A percentile compares a stretch with the other conserved stretches of the same genome.
These are phyloP conservation scores for Nemania sp. DNA, from an alignment of 2,329 filamentous ascomycete genomes.

Conservation along the genomic window DNA sequence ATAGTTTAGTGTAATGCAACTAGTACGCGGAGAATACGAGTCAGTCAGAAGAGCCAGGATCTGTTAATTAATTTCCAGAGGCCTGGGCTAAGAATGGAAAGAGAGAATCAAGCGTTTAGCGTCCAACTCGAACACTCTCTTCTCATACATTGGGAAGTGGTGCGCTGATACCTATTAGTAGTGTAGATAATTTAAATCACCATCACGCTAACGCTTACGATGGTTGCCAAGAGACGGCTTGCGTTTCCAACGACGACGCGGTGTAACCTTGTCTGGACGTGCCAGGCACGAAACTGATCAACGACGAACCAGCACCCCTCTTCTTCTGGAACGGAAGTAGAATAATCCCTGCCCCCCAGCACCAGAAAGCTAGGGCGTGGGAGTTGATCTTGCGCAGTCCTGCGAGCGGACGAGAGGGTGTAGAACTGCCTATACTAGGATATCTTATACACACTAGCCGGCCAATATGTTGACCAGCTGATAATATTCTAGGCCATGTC, in stretches of 20 bases:
- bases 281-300: constrained; percentile 34
- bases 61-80: background rate
- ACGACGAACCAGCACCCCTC: constrained; percentile 36
- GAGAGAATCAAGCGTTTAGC: background rate
- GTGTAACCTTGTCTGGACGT: constrained; percentile 34
- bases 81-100: constrained; percentile 17
- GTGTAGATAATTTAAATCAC: constrained; percentile 13
- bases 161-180: constrained; percentile 6
- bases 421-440: constrained; percentile 27
- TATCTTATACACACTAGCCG: background rate
- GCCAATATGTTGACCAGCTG: constrained; percentile 33
- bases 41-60: constrained; percentile 6
- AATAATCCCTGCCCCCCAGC: constrained; percentile 27
- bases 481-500: constrained; percentile 41
- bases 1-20: constrained; percentile 10
- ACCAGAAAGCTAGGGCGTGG: constrained; percentile 9
- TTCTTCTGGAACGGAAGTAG: constrained; percentile 40
- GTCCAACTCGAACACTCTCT: constrained; percentile 10
- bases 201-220: constrained; percentile 8
- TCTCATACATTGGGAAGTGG: background rate
- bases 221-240: constrained; percentile 29
- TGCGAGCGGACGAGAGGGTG: constrained; percentile 36
- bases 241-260: constrained; percentile 29
- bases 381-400: constrained; percentile 10
- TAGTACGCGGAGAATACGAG: constrained; percentile 6